phyloP scores from a whole-genome alignment of 2,329 filamentous ascomycete species.

The Seiridium cupressi region DNA sequence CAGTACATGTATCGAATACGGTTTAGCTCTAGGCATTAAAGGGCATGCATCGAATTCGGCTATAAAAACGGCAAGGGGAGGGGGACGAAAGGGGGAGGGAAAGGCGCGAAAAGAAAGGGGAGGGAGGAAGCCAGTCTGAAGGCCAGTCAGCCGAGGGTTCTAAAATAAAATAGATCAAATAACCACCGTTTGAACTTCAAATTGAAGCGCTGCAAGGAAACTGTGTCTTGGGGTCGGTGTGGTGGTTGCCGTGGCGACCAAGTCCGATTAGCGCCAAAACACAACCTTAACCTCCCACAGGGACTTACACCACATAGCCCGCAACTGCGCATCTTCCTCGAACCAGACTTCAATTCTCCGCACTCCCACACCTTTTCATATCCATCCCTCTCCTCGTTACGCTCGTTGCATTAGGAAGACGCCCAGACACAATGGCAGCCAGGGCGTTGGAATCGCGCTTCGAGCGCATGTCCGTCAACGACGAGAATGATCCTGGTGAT shows the following conservation, averaged over 20 bases:
- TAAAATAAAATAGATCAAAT: too few species aligned
- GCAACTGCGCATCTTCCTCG: too few species aligned
- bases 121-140: too few species aligned
- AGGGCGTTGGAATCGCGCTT: slow-evolving; percentile 82
- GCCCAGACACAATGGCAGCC: slow-evolving; percentile 59
- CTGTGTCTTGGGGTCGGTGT: background rate
- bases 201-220: background rate
- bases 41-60: too few species aligned
- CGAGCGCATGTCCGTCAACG: slow-evolving; percentile 84
- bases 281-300: background rate
- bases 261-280: slow-evolving; percentile 3
- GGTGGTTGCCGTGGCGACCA: slow-evolving; percentile 2
- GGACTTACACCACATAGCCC: background rate
- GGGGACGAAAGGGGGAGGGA: too few species aligned
- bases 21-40: too few species aligned
- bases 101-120: too few species aligned
- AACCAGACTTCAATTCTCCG: background rate
- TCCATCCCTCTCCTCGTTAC: too few species aligned
- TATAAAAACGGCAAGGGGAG: too few species aligned
- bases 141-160: too few species aligned
- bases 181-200: background rate
- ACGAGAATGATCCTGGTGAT: slow-evolving; percentile 72
- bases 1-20: too few species aligned
- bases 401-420: background rate
- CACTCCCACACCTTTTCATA: background rate